Conservation (phyloP, 2,329 filamentous ascomycete species). For the Cryphonectria japonica region DNA sequence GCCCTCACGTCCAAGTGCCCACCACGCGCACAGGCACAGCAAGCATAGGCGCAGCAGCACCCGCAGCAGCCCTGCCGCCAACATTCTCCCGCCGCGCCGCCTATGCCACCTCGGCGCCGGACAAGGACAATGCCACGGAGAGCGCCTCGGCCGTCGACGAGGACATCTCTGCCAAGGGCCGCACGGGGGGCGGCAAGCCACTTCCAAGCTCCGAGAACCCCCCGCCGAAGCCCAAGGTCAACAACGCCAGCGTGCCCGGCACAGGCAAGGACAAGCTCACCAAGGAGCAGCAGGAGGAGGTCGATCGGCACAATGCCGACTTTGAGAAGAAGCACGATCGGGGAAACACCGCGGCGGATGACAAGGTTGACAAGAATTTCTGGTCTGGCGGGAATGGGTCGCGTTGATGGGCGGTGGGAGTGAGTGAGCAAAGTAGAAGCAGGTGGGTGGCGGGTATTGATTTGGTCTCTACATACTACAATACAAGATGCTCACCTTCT, state of each 20-base stretch:
- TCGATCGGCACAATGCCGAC: conserved; percentile 61
- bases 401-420: conserved; percentile 33
- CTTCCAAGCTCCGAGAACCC: conserved; percentile 41
- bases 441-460: conserved; percentile 30
- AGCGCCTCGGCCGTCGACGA: conserved; percentile 19
- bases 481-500: background rate
- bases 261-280: conserved; percentile 42
- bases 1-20: conserved; percentile 9
- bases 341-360: conserved; percentile 44
- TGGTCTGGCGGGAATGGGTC: conserved; percentile 39
- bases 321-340: conserved; percentile 59
- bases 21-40: background rate
- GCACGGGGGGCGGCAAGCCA: conserved; percentile 45
- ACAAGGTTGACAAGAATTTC: conserved; percentile 60
- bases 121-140: conserved; percentile 36
- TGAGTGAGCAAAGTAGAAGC: conserved; percentile 31
- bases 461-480: background rate
- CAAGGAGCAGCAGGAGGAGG: conserved; percentile 58
- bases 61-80: background rate
- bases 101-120: conserved; percentile 33
- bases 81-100: background rate
- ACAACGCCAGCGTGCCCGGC: conserved; percentile 50
- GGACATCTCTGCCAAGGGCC: conserved; percentile 38
- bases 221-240: conserved; percentile 55
- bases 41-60: background rate